Evolutionary conservation across 1,139 yeast species (phyloP).

Genomic region (Lodderomyces oxycetoniae): DNA sequence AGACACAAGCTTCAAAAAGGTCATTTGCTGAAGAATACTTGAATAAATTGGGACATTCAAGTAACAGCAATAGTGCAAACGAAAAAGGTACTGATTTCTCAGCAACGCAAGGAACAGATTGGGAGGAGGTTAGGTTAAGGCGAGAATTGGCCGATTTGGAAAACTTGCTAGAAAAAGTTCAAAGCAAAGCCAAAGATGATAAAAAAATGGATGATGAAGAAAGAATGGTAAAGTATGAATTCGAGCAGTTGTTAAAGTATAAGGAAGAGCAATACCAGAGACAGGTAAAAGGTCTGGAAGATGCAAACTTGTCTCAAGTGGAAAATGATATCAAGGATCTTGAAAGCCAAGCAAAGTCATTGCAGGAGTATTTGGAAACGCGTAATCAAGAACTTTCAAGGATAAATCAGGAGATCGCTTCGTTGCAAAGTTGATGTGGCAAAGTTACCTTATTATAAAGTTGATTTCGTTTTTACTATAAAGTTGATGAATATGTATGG

Average conservation of each 20-base stretch:
- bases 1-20: slow-evolving; percentile 16
- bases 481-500: no score
- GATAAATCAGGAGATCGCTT: slow-evolving; percentile 41
- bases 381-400: slow-evolving; percentile 49
- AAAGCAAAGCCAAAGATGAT: slow-evolving; percentile 39
- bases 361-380: slow-evolving; percentile 51
- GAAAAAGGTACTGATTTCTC: slow-evolving; percentile 72
- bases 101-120: slow-evolving; percentile 66
- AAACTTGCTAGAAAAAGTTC: slow-evolving; percentile 54
- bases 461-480: no score
- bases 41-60: slow-evolving; percentile 40
- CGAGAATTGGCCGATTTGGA: slow-evolving; percentile 76
- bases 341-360: slow-evolving; percentile 57
- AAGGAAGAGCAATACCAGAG: slow-evolving; percentile 41
- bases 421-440: no score
- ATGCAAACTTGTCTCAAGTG: slow-evolving; percentile 37
- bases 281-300: slow-evolving; percentile 2
- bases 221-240: slow-evolving; percentile 54
- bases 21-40: slow-evolving; percentile 40
- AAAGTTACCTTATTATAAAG: no score
- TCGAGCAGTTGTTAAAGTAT: slow-evolving; percentile 74
- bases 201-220: slow-evolving; percentile 29
- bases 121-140: slow-evolving; percentile 86
- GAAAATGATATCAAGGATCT: slow-evolving; percentile 59
- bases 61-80: slow-evolving; percentile 38